Conservation (phyloP, 2,329 filamentous ascomycete species). For the Coccinonectria pachysandricola region DNA sequence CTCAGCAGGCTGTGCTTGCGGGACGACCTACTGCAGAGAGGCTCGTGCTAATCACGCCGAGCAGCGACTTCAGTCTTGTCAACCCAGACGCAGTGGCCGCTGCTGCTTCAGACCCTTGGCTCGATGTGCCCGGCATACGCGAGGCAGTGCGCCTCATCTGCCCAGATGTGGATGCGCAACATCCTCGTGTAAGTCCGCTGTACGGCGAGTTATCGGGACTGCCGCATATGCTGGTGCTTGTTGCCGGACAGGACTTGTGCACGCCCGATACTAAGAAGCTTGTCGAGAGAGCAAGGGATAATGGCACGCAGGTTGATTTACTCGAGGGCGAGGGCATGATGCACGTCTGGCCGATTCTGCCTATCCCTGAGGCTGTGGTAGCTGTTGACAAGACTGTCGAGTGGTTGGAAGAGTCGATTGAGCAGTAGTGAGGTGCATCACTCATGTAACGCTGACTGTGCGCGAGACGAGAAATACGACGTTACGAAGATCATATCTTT, state of each 20-base stretch:
- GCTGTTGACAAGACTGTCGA: conserved; percentile 18
- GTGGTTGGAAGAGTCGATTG: conserved; percentile 16
- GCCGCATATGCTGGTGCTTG: conserved; percentile 22
- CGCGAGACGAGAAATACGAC: too few species aligned
- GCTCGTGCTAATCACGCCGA: conserved; percentile 21
- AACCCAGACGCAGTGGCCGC: conserved; percentile 18
- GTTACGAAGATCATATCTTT: too few species aligned
- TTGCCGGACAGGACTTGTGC: conserved; percentile 19
- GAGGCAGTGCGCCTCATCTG: conserved; percentile 18
- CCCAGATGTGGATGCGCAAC: conserved; percentile 15
- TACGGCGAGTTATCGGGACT: conserved; percentile 18
- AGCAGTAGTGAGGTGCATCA: too few species aligned
- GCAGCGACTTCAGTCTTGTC: conserved; percentile 18
- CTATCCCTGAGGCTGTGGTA: conserved; percentile 17
- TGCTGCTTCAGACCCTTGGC: conserved; percentile 17
- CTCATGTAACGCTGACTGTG: too few species aligned
- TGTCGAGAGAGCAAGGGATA: conserved; percentile 16
- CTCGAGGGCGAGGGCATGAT: conserved; percentile 22
- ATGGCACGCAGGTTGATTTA: conserved; percentile 17
- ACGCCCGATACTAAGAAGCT: conserved; percentile 19
- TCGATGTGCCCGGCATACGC: conserved; percentile 17
- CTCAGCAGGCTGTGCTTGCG: conserved; percentile 18
- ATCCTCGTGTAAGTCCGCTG: conserved; percentile 20
- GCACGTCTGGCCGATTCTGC: conserved; percentile 23
- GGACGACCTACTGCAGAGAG: conserved; percentile 16